A percentile compares a stretch with the other conserved stretches of the same genome.
Conservation (phyloP, 441 rosid species). For the Bocquillonia castaneifolia region DNA sequence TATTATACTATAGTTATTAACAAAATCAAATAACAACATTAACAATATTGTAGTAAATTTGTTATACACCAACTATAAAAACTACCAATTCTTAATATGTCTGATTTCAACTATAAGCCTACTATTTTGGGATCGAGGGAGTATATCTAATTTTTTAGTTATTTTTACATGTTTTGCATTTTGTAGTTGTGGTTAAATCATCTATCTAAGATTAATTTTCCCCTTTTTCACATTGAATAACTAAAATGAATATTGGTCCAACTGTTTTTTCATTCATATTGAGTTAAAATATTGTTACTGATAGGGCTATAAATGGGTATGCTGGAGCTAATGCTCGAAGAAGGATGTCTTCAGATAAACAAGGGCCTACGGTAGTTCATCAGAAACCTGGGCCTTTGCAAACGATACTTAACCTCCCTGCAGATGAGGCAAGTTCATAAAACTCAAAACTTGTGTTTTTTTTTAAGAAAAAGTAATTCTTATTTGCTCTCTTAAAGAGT, state of each 20-base stretch:
- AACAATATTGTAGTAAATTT: too few relatives aligned
- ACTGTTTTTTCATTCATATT: conserved; percentile 12
- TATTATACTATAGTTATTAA: too few relatives aligned
- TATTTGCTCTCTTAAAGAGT: neutral
- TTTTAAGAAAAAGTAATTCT: neutral
- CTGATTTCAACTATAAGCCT: too few relatives aligned
- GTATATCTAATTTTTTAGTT: too few relatives aligned
- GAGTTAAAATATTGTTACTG: conserved; percentile 18
- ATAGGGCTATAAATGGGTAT: conserved; percentile 65
- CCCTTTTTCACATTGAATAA: neutral
- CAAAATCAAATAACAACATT: too few relatives aligned
- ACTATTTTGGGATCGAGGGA: too few relatives aligned
- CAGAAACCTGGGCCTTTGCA: conserved; percentile 96
- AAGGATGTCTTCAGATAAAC: conserved; percentile 65
- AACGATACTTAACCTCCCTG: conserved; percentile 80
- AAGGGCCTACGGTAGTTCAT: conserved; percentile 88
- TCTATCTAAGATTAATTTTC: neutral
- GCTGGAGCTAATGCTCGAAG: conserved; percentile 68
- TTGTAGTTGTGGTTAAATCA: neutral
- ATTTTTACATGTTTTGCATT: too few relatives aligned
- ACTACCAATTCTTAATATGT: too few relatives aligned
- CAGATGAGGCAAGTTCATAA: conserved; percentile 66
- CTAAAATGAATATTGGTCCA: neutral
- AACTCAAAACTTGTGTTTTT: conserved; percentile 4
- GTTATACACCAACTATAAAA: too few relatives aligned